A percentile compares a stretch with the other conserved stretches of the same genome.
Conservation (phyloP, 2,329 filamentous ascomycete species). For the Pestalotiopsis sp. region DNA sequence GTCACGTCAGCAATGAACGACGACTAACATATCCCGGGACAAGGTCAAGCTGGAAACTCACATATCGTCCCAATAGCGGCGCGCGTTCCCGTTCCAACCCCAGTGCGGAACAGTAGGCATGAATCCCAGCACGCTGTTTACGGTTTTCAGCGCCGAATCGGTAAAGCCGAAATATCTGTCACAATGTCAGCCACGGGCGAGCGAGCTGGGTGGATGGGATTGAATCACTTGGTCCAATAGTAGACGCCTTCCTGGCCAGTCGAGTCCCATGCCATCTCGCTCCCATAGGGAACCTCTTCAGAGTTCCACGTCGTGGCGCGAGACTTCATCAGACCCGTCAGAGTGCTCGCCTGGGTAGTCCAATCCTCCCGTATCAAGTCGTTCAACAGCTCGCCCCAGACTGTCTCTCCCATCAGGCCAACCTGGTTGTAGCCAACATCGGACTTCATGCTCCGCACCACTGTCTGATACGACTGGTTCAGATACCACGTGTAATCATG, state of each 20-base stretch:
- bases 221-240: conserved; percentile 52
- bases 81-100: conserved; percentile 64
- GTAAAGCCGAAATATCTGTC: conserved; percentile 50
- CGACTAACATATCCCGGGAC: background rate
- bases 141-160: conserved; percentile 46
- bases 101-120: conserved; percentile 61
- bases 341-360: conserved; percentile 34
- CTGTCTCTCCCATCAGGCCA: conserved; percentile 62
- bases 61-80: conserved; percentile 62
- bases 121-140: conserved; percentile 56
- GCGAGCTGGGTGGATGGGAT: too few relatives aligned
- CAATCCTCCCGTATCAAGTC: conserved; percentile 52
- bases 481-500: conserved; percentile 57
- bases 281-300: conserved; percentile 56
- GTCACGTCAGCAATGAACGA: background rate
- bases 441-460: conserved; percentile 37
- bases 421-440: conserved; percentile 45
- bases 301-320: conserved; percentile 53
- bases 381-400: conserved; percentile 53
- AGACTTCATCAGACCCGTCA: conserved; percentile 48
- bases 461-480: conserved; percentile 52
- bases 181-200: background rate
- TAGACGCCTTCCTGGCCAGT: conserved; percentile 65
- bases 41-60: conserved; percentile 30
- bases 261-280: conserved; percentile 65